Evolutionary conservation across 129 eudicot species (phyloP), one percentile per base, ranked within the genome.

Genomic region (Helichrysum umbraculigerum): DNA sequence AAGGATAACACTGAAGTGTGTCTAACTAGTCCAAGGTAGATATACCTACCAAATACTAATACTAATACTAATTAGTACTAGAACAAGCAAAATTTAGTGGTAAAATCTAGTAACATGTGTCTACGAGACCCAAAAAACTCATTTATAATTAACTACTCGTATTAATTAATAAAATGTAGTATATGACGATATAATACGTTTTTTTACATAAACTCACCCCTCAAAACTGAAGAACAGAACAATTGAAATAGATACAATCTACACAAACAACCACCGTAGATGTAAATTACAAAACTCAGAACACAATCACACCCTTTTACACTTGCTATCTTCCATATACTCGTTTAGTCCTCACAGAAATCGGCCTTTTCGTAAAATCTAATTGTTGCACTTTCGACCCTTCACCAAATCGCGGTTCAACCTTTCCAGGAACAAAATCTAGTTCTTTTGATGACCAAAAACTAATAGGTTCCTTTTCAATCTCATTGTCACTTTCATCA

Each of bases 281-380:
- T 57, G 25, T 14, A 34, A 44, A 29, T 5, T 47, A 65, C 71
- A 81, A 69, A 72, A 68, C 32, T 54, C 71, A 21, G 2, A 77
- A 58, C 75, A 67, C 33, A n/a, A 17, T 56, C 59, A 73, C 65
- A 52, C 71, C 60, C 30, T 7, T 52, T 12, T 66, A 34, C 25
- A 52, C 8, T 66, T 57, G 75, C 78, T 79, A 81, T 37, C 52
- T 41, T 33, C 68, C 71, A 82, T 65, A 79, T 57, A 77, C 78
- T 64, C 82, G 60, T 81, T 76, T 85, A 21, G 81, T 82, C 85
- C 89, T 91, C 77, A 82, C 88, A 15, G 90, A 85, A 20, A 85
- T 76, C 14, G 85, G 88, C 82, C 34, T 83, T 72, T 66, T 80
- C 8, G 83, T 80, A 16, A 80, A 41, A 74, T 80, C 84, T 28